phyloP scores from a whole-genome alignment of 2,329 filamentous ascomycete species.

The Tolypocladium pustulatum region DNA sequence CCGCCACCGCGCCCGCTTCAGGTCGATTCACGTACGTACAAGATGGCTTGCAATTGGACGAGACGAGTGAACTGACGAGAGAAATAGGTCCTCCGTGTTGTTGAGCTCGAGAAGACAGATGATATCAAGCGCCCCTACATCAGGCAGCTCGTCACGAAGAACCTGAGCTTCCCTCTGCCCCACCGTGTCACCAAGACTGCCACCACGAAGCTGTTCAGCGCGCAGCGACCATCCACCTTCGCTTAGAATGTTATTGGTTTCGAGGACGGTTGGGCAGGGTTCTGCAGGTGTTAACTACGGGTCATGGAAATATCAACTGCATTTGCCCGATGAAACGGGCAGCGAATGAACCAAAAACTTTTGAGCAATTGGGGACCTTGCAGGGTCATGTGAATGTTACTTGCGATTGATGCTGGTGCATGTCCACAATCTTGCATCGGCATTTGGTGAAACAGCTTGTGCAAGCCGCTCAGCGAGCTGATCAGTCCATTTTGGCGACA shows the following conservation, averaged over 20 bases:
- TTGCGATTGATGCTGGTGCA: not conserved
- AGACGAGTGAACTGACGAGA: constrained; percentile 3
- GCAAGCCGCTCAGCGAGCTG: not conserved
- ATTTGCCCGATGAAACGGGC: constrained; percentile 41
- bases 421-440: not conserved
- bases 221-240: constrained; percentile 93
- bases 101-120: constrained; percentile 90
- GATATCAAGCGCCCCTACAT: constrained; percentile 98
- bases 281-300: constrained; percentile 52
- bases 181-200: constrained; percentile 81
- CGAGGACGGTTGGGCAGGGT: constrained; percentile 39
- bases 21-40: constrained; percentile 87
- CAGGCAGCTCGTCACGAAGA: constrained; percentile 93
- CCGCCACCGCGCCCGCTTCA: constrained; percentile 92
- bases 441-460: not conserved
- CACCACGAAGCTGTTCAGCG: constrained; percentile 85
- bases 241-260: constrained; percentile 63
- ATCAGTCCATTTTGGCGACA: not conserved
- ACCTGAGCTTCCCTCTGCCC: constrained; percentile 96
- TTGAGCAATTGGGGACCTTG: not conserved
- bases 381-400: not conserved
- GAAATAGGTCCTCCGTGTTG: constrained; percentile 85
- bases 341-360: constrained; percentile 33
- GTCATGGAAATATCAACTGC: constrained; percentile 50
- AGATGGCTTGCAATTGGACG: not conserved